phyloP scores from a whole-genome alignment of 345 rosid species.

The Eucalyptus erythrocorys region DNA sequence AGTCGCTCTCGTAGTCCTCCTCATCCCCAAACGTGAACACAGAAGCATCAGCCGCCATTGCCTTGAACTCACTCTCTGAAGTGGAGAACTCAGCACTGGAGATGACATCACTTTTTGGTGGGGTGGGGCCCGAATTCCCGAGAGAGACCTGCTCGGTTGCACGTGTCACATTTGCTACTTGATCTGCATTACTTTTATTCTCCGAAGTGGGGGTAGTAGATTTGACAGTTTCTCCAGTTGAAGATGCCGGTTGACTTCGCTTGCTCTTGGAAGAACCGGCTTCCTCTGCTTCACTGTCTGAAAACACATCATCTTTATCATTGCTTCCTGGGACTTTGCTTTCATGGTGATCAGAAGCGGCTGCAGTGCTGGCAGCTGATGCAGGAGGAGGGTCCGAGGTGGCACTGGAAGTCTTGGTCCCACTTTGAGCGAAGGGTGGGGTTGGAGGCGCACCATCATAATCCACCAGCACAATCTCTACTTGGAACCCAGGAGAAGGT shows the following conservation, averaged over 20 bases:
- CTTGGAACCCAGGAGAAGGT: conserved; percentile 85
- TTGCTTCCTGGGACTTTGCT: background rate
- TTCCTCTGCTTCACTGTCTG: conserved; percentile 78
- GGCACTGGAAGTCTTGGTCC: background rate
- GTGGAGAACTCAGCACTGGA: background rate
- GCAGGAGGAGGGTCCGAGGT: background rate
- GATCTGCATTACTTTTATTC: background rate
- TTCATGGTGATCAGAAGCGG: background rate
- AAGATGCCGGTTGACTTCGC: conserved; percentile 1
- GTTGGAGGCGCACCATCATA: conserved; percentile 13
- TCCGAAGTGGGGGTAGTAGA: background rate
- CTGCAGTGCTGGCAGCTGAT: background rate
- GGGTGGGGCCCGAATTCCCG: background rate
- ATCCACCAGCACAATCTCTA: conserved; percentile 69
- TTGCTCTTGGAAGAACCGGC: conserved; percentile 21
- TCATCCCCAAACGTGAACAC: conserved; percentile 88
- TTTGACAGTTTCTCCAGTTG: background rate
- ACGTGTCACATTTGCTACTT: background rate
- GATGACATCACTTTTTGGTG: background rate
- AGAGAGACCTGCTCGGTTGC: conserved; percentile 11
- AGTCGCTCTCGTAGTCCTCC: conserved; percentile 74
- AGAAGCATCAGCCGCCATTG: conserved; percentile 85
- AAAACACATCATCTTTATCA: conserved; percentile 69
- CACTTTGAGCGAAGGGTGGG: background rate
- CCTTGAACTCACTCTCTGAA: conserved; percentile 45